Conservation (phyloP, 202 grass and related monocot genomes). For the Bolboschoenoplectus hybrid region DNA sequence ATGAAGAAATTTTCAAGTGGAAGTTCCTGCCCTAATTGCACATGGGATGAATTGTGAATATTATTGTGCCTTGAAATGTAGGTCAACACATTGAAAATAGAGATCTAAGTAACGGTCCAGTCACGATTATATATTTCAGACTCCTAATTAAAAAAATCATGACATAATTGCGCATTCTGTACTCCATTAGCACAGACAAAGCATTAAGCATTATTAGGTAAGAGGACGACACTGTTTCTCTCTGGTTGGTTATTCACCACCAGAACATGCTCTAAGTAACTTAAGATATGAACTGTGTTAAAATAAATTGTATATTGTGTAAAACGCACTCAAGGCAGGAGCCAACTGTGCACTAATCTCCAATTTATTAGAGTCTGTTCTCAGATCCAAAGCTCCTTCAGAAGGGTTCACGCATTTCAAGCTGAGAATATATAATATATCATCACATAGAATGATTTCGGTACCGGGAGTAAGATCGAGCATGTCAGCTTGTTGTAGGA, state of each 20-base stretch:
- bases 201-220: slow-evolving; percentile 23
- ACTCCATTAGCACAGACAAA: slow-evolving; percentile 20
- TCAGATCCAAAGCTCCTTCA: not conserved
- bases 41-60: not conserved
- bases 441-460: no score
- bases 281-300: not conserved
- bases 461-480: no score
- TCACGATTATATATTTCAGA: not conserved
- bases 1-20: not conserved
- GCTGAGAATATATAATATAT: not conserved
- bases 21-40: not conserved
- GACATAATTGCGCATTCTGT: slow-evolving; percentile 28
- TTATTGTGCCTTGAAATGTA: not conserved
- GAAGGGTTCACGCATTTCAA: not conserved
- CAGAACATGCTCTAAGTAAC: not conserved
- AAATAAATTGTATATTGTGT: not conserved
- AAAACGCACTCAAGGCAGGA: slow-evolving; percentile 8
- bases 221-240: not conserved
- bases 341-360: not conserved
- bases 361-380: not conserved
- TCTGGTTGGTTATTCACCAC: slow-evolving; percentile 18
- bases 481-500: no score
- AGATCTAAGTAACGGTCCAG: not conserved
- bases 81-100: slow-evolving; percentile 21
- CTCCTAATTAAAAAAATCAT: slow-evolving; percentile 17